Base-by-base conservation (phyloP, 2,329 filamentous ascomycete species). In the Penicillium sp. region DNA sequence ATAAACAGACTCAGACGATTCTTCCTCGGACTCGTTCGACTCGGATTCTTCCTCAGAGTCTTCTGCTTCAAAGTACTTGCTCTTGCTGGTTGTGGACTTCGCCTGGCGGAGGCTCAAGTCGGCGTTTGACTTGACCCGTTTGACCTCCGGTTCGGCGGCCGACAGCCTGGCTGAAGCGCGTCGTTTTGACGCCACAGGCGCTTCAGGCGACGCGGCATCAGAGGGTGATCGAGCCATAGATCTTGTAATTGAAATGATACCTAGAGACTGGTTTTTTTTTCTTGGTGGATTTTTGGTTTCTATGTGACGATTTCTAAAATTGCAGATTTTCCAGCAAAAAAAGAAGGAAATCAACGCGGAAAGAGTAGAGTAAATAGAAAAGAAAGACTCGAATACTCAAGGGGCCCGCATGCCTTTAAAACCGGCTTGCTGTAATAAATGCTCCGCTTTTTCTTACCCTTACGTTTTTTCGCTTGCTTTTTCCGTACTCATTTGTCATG, bases 21-120 rank as follows among this genome's bases (percentile, higher is more conserved):
- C 90, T 75, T 92, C 90, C 75, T 91, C 89, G 66, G 88, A 88
- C 70, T 91, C 89, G 62, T 86, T 91, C 36, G 69, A 70, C 11
- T 68, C 65, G 18, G 68, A 69, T 22, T 71, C 68, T 8, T 68
- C 58, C 21, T 67, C 70, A 5, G 71, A 67, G 22, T 71, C 68
- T 42, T 72, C 71, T n/a, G 73, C 67, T 47, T 75, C 66, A 55
- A 83, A 83, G 62, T 82, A 81, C 62, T 77, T 79, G 70, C 80
- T 82, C 64, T 77, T 80, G 56, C 73, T 80, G 5, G 77, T 66
- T 10, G 79, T 80, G 11, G 71, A 64, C 55, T 66, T 74, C 14
- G 61, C 58, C 24, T 52, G 53, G 32, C 53, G 49, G 44, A 56
- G 45, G n/a, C 54, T 21, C 43, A 64, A 52, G 31, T 56, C 48